Base-by-base conservation (phyloP, 768 basidiomycete genomes). In the Lactarius hatsudake region DNA sequence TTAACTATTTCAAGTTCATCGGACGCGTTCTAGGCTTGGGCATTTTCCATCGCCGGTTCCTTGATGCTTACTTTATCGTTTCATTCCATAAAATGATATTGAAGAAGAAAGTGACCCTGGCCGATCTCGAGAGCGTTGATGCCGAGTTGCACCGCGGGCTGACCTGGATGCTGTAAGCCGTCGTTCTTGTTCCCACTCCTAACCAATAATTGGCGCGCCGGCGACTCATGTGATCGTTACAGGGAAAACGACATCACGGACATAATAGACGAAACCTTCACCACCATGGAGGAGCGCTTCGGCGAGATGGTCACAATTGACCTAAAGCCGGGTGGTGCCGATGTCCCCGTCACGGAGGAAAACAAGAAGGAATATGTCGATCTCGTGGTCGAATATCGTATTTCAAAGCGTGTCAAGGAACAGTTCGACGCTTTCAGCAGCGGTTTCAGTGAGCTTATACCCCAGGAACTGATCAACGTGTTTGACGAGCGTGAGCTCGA, bases 1-100 rank as follows among this genome's bases (percentile, higher is more conserved):
- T 99, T 76, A 98, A 98, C 81, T 99, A 98, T 81, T 98, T 98
- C 90, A 98, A 98, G 81, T 98, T 99, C 78, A 98, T 99, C 71
- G 97, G 97, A 10, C 88, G 97, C 42, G 93, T 91, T 74, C 82
- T 98, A 63, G 95, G 96, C 61, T 84, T 98, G 54, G 96, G 93
- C 71, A 98, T 99, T 76, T 99, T 99, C 88, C 97, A 99, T 76
- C 89, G 97, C 63, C 93, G 97, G 12, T 99, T 99, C 89, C 81
- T 99, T 71, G 97, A 99, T 72, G 96, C 96, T 42, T 98, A 98
- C 83, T 99, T 99, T 78, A 98, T 98, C 71, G 95, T 96, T 76
- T 93, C 93, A 73, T 97, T 99, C 84, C 98, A 99, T 86, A 99
- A 98, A 83, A 98, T 98, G 96, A 96, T 98, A 67, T 76, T 99